Evolutionary conservation across 2,329 filamentous ascomycete species (phyloP).

Genomic region (Exophiala lecanii-corni): DNA sequence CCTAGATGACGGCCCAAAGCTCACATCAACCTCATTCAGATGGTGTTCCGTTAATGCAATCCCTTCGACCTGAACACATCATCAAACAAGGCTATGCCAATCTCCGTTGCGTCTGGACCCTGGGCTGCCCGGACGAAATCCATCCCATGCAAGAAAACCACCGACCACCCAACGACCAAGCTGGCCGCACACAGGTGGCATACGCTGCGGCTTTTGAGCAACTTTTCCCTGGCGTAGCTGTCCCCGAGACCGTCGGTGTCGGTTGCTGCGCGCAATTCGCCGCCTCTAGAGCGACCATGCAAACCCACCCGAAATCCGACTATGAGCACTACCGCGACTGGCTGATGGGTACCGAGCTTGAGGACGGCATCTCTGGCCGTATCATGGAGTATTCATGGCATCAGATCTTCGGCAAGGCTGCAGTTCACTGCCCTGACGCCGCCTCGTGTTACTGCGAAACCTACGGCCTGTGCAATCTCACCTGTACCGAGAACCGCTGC

Average conservation of each 20-base stretch:
- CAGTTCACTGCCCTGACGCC: conserved; percentile 58
- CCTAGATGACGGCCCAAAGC: background rate
- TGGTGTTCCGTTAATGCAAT: conserved; percentile 45
- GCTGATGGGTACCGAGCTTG: conserved; percentile 44
- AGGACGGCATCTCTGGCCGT: conserved; percentile 48
- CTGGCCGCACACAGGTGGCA: conserved; percentile 41
- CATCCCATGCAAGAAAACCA: conserved; percentile 40
- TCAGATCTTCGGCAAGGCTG: conserved; percentile 54
- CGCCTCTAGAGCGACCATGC: conserved; percentile 45
- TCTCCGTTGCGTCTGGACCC: conserved; percentile 52
- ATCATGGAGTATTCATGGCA: conserved; percentile 59
- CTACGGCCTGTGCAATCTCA: conserved; percentile 55
- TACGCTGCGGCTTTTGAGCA: conserved; percentile 42
- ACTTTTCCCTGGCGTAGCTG: conserved; percentile 39
- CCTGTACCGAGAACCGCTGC: conserved; percentile 44
- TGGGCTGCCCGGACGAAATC: conserved; percentile 56
- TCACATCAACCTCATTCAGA: conserved; percentile 30
- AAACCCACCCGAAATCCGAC: conserved; percentile 42
- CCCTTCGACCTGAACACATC: conserved; percentile 49
- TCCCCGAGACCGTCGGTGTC: conserved; percentile 2
- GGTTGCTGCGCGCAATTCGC: conserved; percentile 54
- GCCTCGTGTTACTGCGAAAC: conserved; percentile 62
- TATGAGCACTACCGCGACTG: conserved; percentile 49
- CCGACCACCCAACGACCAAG: background rate
- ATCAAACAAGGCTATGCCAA: conserved; percentile 54